Conservation (phyloP, 345 rosid genomes). For the Eutrema japonicum region DNA sequence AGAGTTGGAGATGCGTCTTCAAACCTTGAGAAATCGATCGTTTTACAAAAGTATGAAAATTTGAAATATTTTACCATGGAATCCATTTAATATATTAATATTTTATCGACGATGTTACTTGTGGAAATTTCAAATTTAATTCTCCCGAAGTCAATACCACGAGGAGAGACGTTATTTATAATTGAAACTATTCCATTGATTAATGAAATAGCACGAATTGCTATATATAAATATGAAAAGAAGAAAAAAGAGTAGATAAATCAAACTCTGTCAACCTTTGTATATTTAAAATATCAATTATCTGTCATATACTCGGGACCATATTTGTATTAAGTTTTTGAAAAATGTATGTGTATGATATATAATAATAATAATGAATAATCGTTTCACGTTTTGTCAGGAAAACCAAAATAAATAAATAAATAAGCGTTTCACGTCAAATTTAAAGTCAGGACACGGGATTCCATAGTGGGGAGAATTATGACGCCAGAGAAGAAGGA, state of each 20-base stretch:
- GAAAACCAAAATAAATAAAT: background rate
- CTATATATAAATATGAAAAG: background rate
- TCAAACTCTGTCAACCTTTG: constrained; percentile 3
- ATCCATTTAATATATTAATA: background rate
- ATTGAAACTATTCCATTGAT: constrained; percentile 25
- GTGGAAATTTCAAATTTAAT: constrained; percentile 20
- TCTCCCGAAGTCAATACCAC: constrained; percentile 3
- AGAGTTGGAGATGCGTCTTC: too few species aligned
- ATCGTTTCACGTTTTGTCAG: too few species aligned
- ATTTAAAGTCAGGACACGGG: constrained; percentile 45
- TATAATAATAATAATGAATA: background rate
- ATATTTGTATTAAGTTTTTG: background rate
- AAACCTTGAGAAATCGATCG: background rate
- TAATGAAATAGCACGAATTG: constrained; percentile 12
- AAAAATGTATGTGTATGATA: background rate
- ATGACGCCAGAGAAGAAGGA: constrained; percentile 16
- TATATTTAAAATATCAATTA: background rate
- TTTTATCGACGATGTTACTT: constrained; percentile 8
- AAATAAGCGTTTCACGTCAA: constrained; percentile 33
- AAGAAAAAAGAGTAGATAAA: background rate
- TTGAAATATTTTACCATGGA: background rate
- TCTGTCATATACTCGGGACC: background rate
- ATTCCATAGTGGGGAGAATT: constrained; percentile 21
- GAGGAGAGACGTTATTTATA: constrained; percentile 22
- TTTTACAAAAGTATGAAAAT: background rate